Base-by-base conservation (phyloP, 2,329 filamentous ascomycete genomes). In the Rutstroemia sydowiana region DNA sequence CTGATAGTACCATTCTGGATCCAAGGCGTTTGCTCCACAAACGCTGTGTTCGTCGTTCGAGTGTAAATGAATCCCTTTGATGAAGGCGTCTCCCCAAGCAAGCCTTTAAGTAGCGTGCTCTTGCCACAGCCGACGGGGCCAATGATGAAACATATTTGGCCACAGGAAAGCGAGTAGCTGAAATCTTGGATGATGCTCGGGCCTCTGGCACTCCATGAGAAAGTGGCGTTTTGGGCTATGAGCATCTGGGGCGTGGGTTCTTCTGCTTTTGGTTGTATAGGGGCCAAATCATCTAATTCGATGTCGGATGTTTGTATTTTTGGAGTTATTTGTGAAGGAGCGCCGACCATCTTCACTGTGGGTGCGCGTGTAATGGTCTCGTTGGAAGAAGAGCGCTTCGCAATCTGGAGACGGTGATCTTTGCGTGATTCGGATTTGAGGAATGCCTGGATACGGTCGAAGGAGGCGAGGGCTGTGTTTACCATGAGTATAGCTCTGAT, bases 11-110 rank as follows among this genome's bases (percentile, higher is more conserved):
- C 63, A 52, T 75, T 75, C 3, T 65, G 64, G 1, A 74, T 63
- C 71, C 73, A 76, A 0, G 73, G 68, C 0, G 61, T 64, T 47
- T 76, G 74, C 40, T 69, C 67, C 49, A 71, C 74, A 56, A 70
- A 75, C 0, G 68, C 71, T 11, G 71, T 45, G 2, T 47, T 49
- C 3, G 39, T 45, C 6, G 54, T 41, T 8, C 23, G 41, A n/a
- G 55, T 18, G 10, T 52, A 32, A 4, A 61, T 34, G 5, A 37
- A 56, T 18, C 61, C 61, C 37, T 51, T 21, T 2, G 49, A 36
- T 4, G 21, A 41, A 1, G 45, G 43, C 20, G 53, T 54, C 31
- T 63, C 62, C 11, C 64, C 61, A 4, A 67, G 53, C 13, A 68
- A 47, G n/a, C 55, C 53, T 44, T 67, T 57, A n/a, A 64, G 18